phyloP scores from a whole-genome alignment of 164 flowering plant species.

The Sextonia rubra region DNA sequence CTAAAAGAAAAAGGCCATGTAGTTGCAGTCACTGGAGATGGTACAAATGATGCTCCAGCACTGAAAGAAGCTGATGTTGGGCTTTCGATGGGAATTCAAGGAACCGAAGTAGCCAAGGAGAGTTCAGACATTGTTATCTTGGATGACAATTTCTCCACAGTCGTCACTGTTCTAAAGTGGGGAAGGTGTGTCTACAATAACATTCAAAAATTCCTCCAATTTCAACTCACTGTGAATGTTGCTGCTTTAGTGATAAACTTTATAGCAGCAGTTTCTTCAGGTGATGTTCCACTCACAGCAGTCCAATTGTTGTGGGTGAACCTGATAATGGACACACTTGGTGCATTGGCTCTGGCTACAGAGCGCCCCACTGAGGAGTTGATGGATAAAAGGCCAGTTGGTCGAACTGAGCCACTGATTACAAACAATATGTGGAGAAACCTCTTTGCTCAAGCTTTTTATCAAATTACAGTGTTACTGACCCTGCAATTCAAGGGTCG shows the following conservation, averaged over 20 bases:
- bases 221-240: constrained; percentile 60
- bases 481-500: constrained; percentile 43
- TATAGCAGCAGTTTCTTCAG: constrained; percentile 54
- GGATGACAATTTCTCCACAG: constrained; percentile 55
- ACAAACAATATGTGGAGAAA: constrained; percentile 74
- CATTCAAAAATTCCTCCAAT: constrained; percentile 72
- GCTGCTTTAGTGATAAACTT: constrained; percentile 57
- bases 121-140: constrained; percentile 60
- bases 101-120: constrained; percentile 69
- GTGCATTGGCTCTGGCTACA: constrained; percentile 60
- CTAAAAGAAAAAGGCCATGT: constrained; percentile 58
- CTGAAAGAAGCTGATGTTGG: constrained; percentile 57
- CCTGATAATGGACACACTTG: constrained; percentile 65
- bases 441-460: constrained; percentile 45
- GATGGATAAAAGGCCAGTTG: constrained; percentile 50
- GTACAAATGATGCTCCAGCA: constrained; percentile 64
- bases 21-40: constrained; percentile 67
- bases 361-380: constrained; percentile 51
- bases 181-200: constrained; percentile 57
- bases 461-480: constrained; percentile 42
- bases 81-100: constrained; percentile 62
- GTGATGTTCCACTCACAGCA: constrained; percentile 53
- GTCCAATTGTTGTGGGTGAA: constrained; percentile 73
- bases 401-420: constrained; percentile 47
- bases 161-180: constrained; percentile 48